Evolutionary conservation across 2,329 filamentous ascomycete species (phyloP), one percentile per base, ranked within the genome.

Genomic region (Seiridium cupressi): DNA sequence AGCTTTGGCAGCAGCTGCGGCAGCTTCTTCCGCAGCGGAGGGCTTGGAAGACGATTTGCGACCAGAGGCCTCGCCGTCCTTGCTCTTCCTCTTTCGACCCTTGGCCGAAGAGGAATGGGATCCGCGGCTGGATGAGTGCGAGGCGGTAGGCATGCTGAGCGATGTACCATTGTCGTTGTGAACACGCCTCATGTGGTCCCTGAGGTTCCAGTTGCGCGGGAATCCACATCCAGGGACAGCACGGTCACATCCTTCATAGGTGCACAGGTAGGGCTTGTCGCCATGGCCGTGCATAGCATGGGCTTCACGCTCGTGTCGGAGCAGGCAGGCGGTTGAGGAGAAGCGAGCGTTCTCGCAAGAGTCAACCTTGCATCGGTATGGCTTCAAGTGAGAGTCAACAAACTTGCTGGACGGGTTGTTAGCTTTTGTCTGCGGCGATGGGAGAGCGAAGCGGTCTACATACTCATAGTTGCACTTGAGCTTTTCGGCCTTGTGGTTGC

Each of bases 391-490:
- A 35, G 94, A 97, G 77, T 98, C 94, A 67, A 98, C 88, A 70
- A 95, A 97, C 84, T 98, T 98, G 84, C 93, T 97, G 73, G 54
- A 62, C 53, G 51, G 58, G 62, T 68, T 62, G 67, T 62, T 63
- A 55, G 47, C 7, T 18, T 38, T 51, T 7, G 57, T 53, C 7
- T 7, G 31, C 32, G n/a, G 9, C 44, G 31, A 44, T 2, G 38
- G 36, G 48, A 31, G 18, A 11, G 9, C 5, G n/a, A n/a, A 13
- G 3, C 4, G 51, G n/a, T 48, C 31, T 32, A 79, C 92, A 85
- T 89, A 96, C 93, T 97, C 93, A 74, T 97, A 98, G 79, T 97
- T 96, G 88, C 94, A 97, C 86, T 97, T 97, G 69, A 98, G 90
- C 81, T 96, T 95, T 72, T 96, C 95, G 46, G 93, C 87, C 79